These are phyloP conservation scores for Diplodia intermedia DNA, from an alignment of 2,329 filamentous ascomycete species.

Conservation along the genomic window DNA sequence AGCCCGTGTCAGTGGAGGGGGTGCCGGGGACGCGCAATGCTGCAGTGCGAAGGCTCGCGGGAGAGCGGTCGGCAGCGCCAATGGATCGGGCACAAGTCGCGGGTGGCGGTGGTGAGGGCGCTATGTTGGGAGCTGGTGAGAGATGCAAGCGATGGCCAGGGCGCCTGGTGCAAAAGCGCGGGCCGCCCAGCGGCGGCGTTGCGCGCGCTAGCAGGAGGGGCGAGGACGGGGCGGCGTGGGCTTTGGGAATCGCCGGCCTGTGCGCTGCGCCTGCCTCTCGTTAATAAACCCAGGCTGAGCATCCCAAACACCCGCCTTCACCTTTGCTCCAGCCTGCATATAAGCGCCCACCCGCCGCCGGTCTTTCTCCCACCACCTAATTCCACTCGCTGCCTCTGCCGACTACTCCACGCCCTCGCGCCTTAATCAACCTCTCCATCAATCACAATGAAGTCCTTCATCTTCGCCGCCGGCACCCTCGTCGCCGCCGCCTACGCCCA, in stretches of 20 bases:
- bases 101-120: conserved; percentile 9
- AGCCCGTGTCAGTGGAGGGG: conserved; percentile 8
- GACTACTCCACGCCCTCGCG: not conserved
- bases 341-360: conserved; percentile 3
- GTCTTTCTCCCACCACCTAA: conserved; percentile 9
- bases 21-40: conserved; percentile 24
- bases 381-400: conserved; percentile 24
- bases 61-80: not conserved
- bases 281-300: conserved; percentile 12
- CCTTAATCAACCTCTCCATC: not conserved
- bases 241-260: conserved; percentile 2
- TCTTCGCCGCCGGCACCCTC: conserved; percentile 31
- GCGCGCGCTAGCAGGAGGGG: conserved; percentile 12
- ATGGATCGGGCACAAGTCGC: not conserved
- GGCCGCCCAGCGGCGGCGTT: conserved; percentile 11
- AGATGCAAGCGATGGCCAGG: conserved; percentile 15
- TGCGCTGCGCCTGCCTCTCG: conserved; percentile 10
- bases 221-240: not conserved
- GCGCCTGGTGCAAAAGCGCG: conserved; percentile 20
- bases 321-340: conserved; percentile 15
- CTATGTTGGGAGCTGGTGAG: conserved; percentile 22
- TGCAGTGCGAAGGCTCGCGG: not conserved
- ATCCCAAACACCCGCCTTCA: conserved; percentile 28
- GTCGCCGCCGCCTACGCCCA: conserved; percentile 31
- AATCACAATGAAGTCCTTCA: conserved; percentile 30